Conservation (phyloP, 306 rosid genomes). For the Cucurbita pepo region DNA sequence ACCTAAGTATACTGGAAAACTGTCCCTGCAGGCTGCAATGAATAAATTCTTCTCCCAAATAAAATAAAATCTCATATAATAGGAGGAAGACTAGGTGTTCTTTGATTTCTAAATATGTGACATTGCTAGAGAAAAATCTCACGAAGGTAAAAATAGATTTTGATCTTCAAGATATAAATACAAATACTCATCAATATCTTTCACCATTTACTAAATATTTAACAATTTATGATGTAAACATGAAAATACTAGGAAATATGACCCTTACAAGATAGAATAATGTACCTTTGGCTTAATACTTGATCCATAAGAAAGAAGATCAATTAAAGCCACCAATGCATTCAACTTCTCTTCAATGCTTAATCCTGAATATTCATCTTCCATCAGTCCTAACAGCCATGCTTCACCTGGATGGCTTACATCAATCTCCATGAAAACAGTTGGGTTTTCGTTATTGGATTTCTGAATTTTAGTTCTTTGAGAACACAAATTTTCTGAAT, state of each 20-base stretch:
- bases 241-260: neutral
- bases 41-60: neutral
- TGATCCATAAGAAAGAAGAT: constrained; percentile 73
- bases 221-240: neutral
- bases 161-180: neutral
- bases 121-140: neutral
- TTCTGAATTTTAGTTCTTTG: constrained; percentile 13
- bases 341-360: constrained; percentile 83
- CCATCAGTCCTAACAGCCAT: constrained; percentile 88
- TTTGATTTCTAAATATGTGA: neutral
- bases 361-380: constrained; percentile 78
- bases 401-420: constrained; percentile 87
- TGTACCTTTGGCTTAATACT: constrained; percentile 68
- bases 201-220: neutral
- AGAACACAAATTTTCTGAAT: constrained; percentile 22
- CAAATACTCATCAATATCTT: neutral
- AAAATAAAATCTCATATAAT: neutral
- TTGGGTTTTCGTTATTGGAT: constrained; percentile 21
- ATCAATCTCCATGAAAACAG: constrained; percentile 61
- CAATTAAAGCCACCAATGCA: constrained; percentile 62
- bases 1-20: neutral
- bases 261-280: neutral
- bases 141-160: neutral
- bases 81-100: neutral
- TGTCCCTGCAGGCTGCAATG: neutral